Percentiles rank a stretch among this genome's conserved stretches.
Evolutionary conservation across 306 rosid genomes (phyloP).

Genomic region (Dryas drummondii): DNA sequence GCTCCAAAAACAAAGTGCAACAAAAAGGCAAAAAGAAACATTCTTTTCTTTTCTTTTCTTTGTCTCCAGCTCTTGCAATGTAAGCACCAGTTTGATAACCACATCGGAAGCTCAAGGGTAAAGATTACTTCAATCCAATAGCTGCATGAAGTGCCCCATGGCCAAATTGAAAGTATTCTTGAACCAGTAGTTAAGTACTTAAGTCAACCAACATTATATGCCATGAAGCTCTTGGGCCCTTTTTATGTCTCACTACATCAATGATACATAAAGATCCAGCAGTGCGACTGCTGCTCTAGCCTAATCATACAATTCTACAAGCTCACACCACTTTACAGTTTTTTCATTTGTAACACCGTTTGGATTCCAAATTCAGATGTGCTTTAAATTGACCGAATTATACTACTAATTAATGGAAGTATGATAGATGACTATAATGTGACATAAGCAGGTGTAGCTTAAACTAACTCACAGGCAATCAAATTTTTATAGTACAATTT

Average conservation of each 20-base stretch:
- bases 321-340: neutral
- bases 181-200: neutral
- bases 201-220: neutral
- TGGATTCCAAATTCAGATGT: neutral
- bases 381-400: neutral
- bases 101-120: constrained; percentile 9
- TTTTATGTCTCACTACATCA: neutral
- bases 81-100: neutral
- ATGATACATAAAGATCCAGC: neutral
- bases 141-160: neutral
- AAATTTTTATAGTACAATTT: neutral
- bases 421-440: neutral
- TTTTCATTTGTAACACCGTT: neutral
- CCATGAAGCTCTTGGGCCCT: neutral
- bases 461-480: constrained; percentile 3
- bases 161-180: neutral
- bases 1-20: neutral
- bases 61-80: neutral
- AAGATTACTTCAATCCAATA: neutral
- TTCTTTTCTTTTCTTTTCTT: neutral
- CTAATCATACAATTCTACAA: neutral
- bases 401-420: neutral
- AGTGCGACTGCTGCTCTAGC: neutral
- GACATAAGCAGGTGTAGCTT: neutral
- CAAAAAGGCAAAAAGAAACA: too few relatives aligned